A percentile compares a stretch with the other conserved stretches of the same genome.
Evolutionary conservation across 257 asterid species (phyloP).

Genomic region (Solanum tarijense): DNA sequence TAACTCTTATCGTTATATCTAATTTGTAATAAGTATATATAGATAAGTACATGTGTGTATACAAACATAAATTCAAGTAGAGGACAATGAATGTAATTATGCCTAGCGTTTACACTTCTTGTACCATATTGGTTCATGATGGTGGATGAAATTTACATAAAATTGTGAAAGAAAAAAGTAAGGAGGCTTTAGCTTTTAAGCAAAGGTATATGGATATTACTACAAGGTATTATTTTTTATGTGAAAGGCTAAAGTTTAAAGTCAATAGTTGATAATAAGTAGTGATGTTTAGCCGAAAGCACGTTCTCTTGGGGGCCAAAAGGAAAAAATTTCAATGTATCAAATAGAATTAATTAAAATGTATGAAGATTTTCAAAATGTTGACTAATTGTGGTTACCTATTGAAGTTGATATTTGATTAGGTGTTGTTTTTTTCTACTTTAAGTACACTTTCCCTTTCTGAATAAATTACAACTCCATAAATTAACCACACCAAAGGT

Average conservation of each 20-base stretch:
- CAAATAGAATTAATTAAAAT: background rate
- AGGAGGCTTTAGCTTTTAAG: background rate
- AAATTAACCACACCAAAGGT: background rate
- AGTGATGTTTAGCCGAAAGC: background rate
- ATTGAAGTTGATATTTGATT: background rate
- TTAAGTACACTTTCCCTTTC: background rate
- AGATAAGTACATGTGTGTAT: background rate
- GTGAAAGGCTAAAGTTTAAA: constrained; percentile 1
- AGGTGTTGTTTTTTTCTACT: background rate
- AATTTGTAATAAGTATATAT: background rate
- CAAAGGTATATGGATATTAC: background rate
- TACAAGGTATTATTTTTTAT: background rate
- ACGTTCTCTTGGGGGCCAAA: background rate
- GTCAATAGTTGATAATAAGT: background rate
- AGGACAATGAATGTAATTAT: background rate
- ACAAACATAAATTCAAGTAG: background rate
- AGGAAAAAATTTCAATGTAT: background rate
- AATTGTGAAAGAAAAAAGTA: background rate
- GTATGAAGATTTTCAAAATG: constrained; percentile 1
- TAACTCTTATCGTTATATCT: background rate
- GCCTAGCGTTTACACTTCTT: background rate
- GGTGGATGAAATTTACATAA: constrained; percentile 4
- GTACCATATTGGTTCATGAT: background rate
- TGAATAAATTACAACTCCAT: background rate
- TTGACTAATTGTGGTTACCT: background rate